Conservation (phyloP, 2,329 filamentous ascomycete species). For the Ascochyta rabiei region DNA sequence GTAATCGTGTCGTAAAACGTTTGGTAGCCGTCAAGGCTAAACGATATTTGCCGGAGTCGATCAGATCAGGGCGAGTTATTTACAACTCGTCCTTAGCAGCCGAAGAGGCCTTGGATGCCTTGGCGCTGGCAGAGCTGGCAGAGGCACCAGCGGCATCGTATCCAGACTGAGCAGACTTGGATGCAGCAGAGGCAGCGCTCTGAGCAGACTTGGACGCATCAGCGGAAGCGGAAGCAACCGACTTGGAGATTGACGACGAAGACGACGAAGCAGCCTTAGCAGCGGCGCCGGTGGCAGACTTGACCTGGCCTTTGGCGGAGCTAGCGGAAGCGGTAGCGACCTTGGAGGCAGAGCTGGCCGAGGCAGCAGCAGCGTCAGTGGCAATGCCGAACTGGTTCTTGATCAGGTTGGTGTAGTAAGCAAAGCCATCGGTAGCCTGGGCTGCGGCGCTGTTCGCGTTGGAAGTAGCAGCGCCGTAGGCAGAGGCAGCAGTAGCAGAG, state of each 20-base stretch:
- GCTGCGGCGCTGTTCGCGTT: constrained; percentile 75
- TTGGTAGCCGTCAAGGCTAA: constrained; percentile 16
- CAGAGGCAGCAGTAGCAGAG: constrained; percentile 63
- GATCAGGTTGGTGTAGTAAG: constrained; percentile 47
- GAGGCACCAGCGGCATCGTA: constrained; percentile 42
- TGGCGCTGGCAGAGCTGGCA: constrained; percentile 25
- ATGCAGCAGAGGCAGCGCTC: constrained; percentile 42
- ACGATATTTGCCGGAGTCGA: constrained; percentile 21
- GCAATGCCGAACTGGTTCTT: constrained; percentile 53
- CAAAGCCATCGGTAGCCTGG: constrained; percentile 64
- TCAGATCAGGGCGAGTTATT: constrained; percentile 8
- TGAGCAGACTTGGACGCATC: constrained; percentile 40
- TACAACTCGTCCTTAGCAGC: constrained; percentile 55
- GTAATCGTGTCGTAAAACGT: constrained; percentile 31
- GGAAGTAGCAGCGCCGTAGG: constrained; percentile 50
- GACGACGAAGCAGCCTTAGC: constrained; percentile 41
- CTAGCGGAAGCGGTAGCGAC: constrained; percentile 31
- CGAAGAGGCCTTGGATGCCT: constrained; percentile 30
- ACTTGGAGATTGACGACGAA: constrained; percentile 43
- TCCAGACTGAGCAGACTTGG: constrained; percentile 42
- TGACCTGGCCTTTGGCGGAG: constrained; percentile 31
- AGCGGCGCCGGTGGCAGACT: constrained; percentile 30
- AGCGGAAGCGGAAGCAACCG: constrained; percentile 41
- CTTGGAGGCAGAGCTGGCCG: constrained; percentile 31
- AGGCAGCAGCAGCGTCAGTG: constrained; percentile 34